phyloP scores from a whole-genome alignment of 1,284 basidiomycete species.

The Wolfiporia cocos region DNA sequence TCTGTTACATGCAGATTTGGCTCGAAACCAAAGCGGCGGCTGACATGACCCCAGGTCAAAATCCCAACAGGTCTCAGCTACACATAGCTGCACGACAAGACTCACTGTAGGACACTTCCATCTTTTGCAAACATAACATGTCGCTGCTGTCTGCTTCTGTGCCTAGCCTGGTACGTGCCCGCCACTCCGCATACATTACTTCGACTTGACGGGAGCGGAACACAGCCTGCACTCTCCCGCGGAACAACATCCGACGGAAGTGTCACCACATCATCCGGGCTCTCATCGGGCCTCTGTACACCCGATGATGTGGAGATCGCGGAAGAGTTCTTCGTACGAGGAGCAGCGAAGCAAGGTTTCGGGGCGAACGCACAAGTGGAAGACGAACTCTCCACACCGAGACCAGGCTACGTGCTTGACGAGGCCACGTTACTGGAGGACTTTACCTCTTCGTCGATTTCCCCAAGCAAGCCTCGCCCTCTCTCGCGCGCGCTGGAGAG shows the following conservation, averaged over 20 bases:
- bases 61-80: too few species aligned
- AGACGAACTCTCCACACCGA: background rate
- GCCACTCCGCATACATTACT: too few species aligned
- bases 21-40: too few species aligned
- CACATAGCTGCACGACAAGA: too few species aligned
- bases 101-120: too few species aligned
- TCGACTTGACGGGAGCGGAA: too few species aligned
- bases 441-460: background rate
- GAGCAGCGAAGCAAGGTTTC: background rate
- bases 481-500: slow-evolving; percentile 4
- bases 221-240: slow-evolving; percentile 2
- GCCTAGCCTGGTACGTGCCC: background rate
- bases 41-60: too few species aligned
- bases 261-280: background rate
- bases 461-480: background rate
- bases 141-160: background rate
- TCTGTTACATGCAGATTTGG: too few species aligned
- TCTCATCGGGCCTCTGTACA: slow-evolving; percentile 4
- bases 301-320: background rate
- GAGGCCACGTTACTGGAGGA: background rate
- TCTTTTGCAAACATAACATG: too few species aligned
- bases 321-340: background rate
- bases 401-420: background rate
- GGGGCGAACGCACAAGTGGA: background rate
- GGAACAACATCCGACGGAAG: background rate